Conservation (phyloP, 345 rosid species). For the Syzygium oleosum region DNA sequence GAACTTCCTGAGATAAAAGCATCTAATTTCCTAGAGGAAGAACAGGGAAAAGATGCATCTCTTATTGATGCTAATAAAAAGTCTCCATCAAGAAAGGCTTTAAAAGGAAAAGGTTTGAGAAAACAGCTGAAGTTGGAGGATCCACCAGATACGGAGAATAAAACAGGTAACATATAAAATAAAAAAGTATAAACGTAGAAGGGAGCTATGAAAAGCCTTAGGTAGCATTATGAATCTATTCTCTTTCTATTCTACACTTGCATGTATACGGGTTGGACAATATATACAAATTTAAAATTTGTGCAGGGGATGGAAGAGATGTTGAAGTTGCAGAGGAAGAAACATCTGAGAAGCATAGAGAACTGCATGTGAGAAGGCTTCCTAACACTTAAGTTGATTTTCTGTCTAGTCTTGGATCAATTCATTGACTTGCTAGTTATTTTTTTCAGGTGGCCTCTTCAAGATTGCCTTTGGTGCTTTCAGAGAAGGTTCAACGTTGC, state of each 20-base stretch:
- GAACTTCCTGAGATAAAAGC: slow-evolving; percentile 12
- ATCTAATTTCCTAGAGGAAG: slow-evolving; percentile 12
- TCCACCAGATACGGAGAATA: slow-evolving; percentile 24
- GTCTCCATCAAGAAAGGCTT: slow-evolving; percentile 30
- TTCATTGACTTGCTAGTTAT: slow-evolving; percentile 6
- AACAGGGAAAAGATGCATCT: slow-evolving; percentile 24
- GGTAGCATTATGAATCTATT: neutral
- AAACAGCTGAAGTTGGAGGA: slow-evolving; percentile 14
- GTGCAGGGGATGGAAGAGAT: slow-evolving; percentile 40
- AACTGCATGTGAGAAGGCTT: slow-evolving; percentile 47
- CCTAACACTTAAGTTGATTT: neutral
- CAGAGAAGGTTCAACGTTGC: slow-evolving; percentile 87
- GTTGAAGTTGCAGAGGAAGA: slow-evolving; percentile 39
- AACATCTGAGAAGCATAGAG: slow-evolving; percentile 31
- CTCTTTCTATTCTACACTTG: neutral
- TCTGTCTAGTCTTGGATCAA: slow-evolving; percentile 8
- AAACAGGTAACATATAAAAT: slow-evolving; percentile 6
- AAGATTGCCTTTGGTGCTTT: slow-evolving; percentile 71
- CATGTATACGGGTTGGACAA: neutral
- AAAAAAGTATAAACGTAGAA: neutral
- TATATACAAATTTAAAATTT: neutral
- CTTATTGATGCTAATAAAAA: slow-evolving; percentile 10
- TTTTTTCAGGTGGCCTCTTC: slow-evolving; percentile 57
- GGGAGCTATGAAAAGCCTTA: neutral
- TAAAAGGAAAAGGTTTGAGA: slow-evolving; percentile 44